Evolutionary conservation across 2,329 filamentous ascomycete genomes (phyloP), one percentile per base, ranked within the genome.

Genomic region (Calonectria crousiana): DNA sequence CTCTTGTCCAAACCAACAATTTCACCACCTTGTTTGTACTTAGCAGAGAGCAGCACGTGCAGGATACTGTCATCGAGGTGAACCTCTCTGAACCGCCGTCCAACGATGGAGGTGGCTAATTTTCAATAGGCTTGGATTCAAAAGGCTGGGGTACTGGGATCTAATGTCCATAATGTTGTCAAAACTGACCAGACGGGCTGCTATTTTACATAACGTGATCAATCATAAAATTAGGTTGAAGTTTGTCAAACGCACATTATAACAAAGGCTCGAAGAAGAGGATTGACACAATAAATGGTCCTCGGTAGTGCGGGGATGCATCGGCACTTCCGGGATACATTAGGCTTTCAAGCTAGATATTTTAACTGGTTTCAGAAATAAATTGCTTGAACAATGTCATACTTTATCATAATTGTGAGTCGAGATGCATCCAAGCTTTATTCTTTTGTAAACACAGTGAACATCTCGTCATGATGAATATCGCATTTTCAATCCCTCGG

Each of bases 171-270:
- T 8, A 60, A 60, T 41, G 56, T 60, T 20, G 56, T 23, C 34
- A 60, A 41, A 60, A 60, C 56, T 26, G 56, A 60, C n/a, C 34
- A 60, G 32, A 60, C 56, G n/a, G 56, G 34, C n/a, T 60, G 56
- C 6, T 41, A 60, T 41, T 60, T 60, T 41, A 60, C 32, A 38
- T 60, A 11, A 26, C 5, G n/a, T 8, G 28, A 56, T 18, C 4
- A 3, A 16, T 5, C 9, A 34, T 34, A 14, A 38, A 9, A 41
- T 41, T 18, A 4, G 16, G 4, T 13, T 38, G 23, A 9, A 3
- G 9, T 13, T 10, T 23, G 3, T 11, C n/a, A 13, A 9, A 13
- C 20, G 41, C 18, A 44, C 6, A 8, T n/a, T 4, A 18, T 41
- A 16, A 41, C 6, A 20, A 44, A 18, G 18, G 8, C 38, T 44